These are phyloP conservation scores for Rubia yunnanensis DNA, from an alignment of 257 asterid species.

Conservation along the genomic window DNA sequence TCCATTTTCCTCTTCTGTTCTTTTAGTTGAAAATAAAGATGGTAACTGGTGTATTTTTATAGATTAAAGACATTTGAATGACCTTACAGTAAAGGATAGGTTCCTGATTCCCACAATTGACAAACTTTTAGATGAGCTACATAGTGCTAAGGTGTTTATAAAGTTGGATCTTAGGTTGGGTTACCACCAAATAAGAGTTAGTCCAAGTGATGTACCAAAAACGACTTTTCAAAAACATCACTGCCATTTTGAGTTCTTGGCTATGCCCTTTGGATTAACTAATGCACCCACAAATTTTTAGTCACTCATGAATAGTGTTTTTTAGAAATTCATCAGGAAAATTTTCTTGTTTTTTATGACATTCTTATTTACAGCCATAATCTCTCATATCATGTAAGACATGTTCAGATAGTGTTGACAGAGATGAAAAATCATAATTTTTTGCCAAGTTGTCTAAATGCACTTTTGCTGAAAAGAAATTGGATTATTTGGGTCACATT, in stretches of 20 bases:
- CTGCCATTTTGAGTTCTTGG: background rate
- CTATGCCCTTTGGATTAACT: background rate
- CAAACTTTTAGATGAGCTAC: background rate
- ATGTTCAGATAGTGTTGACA: background rate
- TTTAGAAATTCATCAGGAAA: background rate
- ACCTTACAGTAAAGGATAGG: background rate
- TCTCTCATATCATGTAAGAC: background rate
- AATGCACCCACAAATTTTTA: background rate
- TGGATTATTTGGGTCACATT: background rate
- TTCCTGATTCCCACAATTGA: background rate
- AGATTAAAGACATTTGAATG: background rate
- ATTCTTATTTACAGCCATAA: background rate
- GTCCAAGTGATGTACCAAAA: background rate
- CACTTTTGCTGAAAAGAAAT: background rate
- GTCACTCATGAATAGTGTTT: background rate
- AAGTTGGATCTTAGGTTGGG: background rate
- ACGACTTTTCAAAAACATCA: background rate
- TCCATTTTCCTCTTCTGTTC: background rate
- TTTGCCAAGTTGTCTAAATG: background rate
- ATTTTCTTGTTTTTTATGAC: background rate
- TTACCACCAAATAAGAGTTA: background rate
- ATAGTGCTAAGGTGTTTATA: background rate
- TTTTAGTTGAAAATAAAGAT: background rate
- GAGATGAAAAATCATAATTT: background rate
- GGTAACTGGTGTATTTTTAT: background rate